A percentile compares a stretch with the other conserved stretches of the same genome.
Evolutionary conservation across 1,284 basidiomycete genomes (phyloP).

Genomic region (Cryptococcus deneoformans): DNA sequence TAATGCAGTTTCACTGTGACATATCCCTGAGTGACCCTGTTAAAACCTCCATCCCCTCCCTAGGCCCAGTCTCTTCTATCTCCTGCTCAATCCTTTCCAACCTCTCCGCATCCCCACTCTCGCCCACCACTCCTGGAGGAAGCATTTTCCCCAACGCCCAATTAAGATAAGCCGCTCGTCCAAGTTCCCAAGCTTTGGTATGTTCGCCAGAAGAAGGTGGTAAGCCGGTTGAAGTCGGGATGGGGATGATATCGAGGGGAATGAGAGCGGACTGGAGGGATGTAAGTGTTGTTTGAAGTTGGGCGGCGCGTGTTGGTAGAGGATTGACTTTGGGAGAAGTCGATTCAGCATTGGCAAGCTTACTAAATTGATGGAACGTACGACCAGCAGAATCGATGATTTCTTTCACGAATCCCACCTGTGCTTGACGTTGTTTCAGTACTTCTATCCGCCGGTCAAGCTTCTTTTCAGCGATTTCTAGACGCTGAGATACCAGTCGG

Average conservation of each 20-base stretch:
- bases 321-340: slow-evolving; percentile 33
- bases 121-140: not conserved
- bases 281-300: slow-evolving; percentile 21
- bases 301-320: slow-evolving; percentile 27
- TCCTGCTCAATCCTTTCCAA: slow-evolving; percentile 17
- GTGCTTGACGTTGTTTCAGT: slow-evolving; percentile 37
- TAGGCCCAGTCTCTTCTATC: slow-evolving; percentile 17
- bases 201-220: slow-evolving; percentile 1
- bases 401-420: slow-evolving; percentile 46
- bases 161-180: slow-evolving; percentile 47
- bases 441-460: slow-evolving; percentile 40
- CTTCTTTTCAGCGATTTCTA: slow-evolving; percentile 38
- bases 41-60: slow-evolving; percentile 17
- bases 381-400: slow-evolving; percentile 28
- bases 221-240: slow-evolving; percentile 3
- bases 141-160: slow-evolving; percentile 43
- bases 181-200: slow-evolving; percentile 45
- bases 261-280: slow-evolving; percentile 31
- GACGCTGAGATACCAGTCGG: slow-evolving; percentile 30
- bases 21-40: not conserved
- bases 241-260: slow-evolving; percentile 21
- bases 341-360: not conserved
- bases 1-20: too few relatives aligned
- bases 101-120: slow-evolving; percentile 7
- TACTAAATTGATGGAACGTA: slow-evolving; percentile 15